Evolutionary conservation across 768 basidiomycete species (phyloP), one percentile per base, ranked within the genome.

Genomic region (Termitomyces sp.): DNA sequence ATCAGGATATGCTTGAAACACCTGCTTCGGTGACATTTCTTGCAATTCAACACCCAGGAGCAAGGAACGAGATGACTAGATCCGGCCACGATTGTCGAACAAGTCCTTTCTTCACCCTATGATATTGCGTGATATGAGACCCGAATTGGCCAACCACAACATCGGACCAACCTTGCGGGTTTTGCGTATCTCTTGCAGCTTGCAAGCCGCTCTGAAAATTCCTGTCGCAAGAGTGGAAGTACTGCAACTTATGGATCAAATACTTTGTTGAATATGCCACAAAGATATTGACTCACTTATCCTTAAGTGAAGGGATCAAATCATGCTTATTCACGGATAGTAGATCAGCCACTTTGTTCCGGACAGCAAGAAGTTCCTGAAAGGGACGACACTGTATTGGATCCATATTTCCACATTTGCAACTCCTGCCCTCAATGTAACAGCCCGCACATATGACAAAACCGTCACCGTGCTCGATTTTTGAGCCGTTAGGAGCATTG

Each of bases 361-460:
- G 79, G 49, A 74, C 73, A 25, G 65, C 50, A 11, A 85, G 59
- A 3, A 93, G 73, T 1, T 76, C 68, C 1, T 71, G 64, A 60
- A 87, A 84, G 1, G 79, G 73, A 46, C 81, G 80, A 65, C 78
- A 81, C 67, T 91, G 89, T 61, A 78, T 77, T 0, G 88, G 84
- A 12, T 72, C 63, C 91, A 93, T 91, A 8, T 62, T 48, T 29
- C 68, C 73, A 67, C 92, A 93, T 38, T 61, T 65, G 66, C 92
- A 94, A n/a, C 77, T 81, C 34, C 92, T 81, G 11, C 92, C 92
- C 68, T 94, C 92, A 5, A 81, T 81, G 67, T 88, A 94, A 71
- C 92, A 94, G 11, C 77, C 77, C 0, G 89, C 74, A 70, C 92
- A 94, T 6, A 92, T 72, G 20, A 81, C 71, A 60, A 84, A 74